Percentiles rank a stretch among this genome's conserved stretches.
Conservation (phyloP, 2,329 filamentous ascomycete genomes). For the Alternaria sp. region DNA sequence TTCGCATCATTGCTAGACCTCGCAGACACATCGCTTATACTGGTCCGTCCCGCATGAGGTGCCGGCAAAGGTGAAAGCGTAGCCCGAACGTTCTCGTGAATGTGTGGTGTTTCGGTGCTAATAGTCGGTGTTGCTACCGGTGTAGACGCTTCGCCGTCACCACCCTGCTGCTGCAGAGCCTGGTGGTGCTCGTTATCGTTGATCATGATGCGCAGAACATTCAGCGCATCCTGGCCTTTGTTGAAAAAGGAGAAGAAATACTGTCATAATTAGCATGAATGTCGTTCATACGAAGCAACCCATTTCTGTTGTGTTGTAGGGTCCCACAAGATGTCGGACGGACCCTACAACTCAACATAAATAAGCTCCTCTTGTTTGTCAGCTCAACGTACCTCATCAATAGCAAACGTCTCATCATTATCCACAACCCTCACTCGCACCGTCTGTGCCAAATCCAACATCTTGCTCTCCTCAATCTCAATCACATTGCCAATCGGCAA, state of each 20-base stretch:
- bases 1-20: conserved; percentile 51
- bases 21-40: conserved; percentile 55
- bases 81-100: conserved; percentile 53
- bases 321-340: too few species aligned
- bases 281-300: not conserved
- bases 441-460: conserved; percentile 91
- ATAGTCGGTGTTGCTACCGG: conserved; percentile 28
- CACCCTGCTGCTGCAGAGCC: conserved; percentile 14
- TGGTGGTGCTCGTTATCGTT: conserved; percentile 66
- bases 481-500: conserved; percentile 88
- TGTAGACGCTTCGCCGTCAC: conserved; percentile 22
- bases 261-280: conserved; percentile 54
- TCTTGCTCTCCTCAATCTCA: conserved; percentile 89
- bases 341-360: too few species aligned
- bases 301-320: too few species aligned
- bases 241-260: conserved; percentile 98
- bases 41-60: conserved; percentile 44
- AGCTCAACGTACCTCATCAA: conserved; percentile 76
- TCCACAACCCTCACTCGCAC: conserved; percentile 93
- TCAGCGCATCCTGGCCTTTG: conserved; percentile 82
- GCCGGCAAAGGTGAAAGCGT: conserved; percentile 55
- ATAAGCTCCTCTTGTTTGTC: too few species aligned
- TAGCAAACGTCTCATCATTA: conserved; percentile 91
- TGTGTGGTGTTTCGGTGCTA: conserved; percentile 36
- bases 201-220: conserved; percentile 76